phyloP scores from a whole-genome alignment of 2,329 filamentous ascomycete genomes.

The Claviceps quebecensis region DNA sequence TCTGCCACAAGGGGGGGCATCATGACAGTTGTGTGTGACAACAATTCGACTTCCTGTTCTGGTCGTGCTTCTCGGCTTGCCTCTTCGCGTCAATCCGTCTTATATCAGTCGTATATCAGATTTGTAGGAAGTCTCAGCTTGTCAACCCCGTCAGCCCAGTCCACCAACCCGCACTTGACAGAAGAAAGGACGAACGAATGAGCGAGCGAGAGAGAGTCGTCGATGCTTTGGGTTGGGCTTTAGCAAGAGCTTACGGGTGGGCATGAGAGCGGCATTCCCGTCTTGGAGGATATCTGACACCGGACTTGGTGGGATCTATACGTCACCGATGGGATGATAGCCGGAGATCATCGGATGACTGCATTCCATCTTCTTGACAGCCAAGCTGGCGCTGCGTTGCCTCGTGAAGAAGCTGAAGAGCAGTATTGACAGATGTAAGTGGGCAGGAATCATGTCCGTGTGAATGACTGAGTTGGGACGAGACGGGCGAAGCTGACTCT shows the following conservation, averaged over 20 bases:
- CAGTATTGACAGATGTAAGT: slow-evolving; percentile 49
- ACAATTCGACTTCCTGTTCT: no score
- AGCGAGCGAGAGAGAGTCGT: slow-evolving; percentile 35
- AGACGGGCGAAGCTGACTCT: slow-evolving; percentile 3
- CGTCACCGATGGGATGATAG: slow-evolving; percentile 72
- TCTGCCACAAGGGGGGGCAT: no score
- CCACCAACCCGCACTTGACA: no score
- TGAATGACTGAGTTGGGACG: neutral
- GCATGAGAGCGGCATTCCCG: slow-evolving; percentile 48
- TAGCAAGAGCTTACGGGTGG: slow-evolving; percentile 53
- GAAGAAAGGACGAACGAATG: neutral
- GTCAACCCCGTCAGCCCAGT: neutral
- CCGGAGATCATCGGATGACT: slow-evolving; percentile 61
- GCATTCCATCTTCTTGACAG: slow-evolving; percentile 58
- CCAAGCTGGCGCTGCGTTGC: slow-evolving; percentile 53
- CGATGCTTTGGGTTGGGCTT: slow-evolving; percentile 48
- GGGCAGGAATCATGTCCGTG: neutral
- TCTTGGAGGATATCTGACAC: slow-evolving; percentile 71
- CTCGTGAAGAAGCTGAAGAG: slow-evolving; percentile 75
- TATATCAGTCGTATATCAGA: no score
- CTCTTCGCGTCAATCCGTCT: no score
- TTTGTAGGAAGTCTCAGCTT: neutral
- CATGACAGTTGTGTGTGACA: no score
- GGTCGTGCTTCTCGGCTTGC: no score
- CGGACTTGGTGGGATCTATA: slow-evolving; percentile 84